phyloP scores from a whole-genome alignment of 768 basidiomycete genomes.

The Cyclocybe cylindracea region DNA sequence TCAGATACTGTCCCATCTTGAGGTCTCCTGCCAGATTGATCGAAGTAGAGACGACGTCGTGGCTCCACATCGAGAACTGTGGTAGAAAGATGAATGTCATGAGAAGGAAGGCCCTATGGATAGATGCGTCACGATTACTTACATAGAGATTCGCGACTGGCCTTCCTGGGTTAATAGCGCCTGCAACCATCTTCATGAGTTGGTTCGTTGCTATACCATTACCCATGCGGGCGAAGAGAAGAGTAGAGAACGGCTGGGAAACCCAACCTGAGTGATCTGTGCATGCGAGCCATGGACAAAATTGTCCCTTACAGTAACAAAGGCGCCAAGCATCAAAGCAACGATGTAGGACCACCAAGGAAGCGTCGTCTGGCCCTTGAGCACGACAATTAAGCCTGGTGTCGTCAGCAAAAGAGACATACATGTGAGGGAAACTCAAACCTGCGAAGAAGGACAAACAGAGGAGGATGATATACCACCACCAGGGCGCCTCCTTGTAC shows the following conservation, averaged over 20 bases:
- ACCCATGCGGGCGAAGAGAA: conserved; percentile 60
- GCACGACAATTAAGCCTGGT: conserved; percentile 53
- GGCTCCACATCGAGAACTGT: conserved; percentile 71
- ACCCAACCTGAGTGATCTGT: not conserved
- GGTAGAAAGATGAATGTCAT: too few species aligned
- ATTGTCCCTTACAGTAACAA: conserved; percentile 31
- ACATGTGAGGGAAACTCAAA: conserved; percentile 19
- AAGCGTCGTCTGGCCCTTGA: conserved; percentile 61
- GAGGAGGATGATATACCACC: conserved; percentile 57
- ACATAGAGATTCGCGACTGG: conserved; percentile 74
- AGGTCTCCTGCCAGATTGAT: conserved; percentile 57
- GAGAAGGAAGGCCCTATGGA: not conserved
- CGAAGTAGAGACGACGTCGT: conserved; percentile 57
- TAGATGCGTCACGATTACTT: conserved; percentile 10
- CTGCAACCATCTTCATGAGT: conserved; percentile 67
- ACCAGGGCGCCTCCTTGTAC: conserved; percentile 62
- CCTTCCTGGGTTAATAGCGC: conserved; percentile 58
- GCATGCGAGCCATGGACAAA: not conserved
- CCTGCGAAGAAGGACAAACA: conserved; percentile 56
- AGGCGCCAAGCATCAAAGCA: conserved; percentile 52
- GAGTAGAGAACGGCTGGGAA: conserved; percentile 52
- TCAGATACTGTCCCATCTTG: conserved; percentile 73
- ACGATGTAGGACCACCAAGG: conserved; percentile 65
- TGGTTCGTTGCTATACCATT: conserved; percentile 61
- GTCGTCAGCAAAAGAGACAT: not conserved